A percentile compares a stretch with the other conserved stretches of the same genome.
Conservation (phyloP, 371 early-diverging fungal genomes). For the Massospora cicadina region DNA sequence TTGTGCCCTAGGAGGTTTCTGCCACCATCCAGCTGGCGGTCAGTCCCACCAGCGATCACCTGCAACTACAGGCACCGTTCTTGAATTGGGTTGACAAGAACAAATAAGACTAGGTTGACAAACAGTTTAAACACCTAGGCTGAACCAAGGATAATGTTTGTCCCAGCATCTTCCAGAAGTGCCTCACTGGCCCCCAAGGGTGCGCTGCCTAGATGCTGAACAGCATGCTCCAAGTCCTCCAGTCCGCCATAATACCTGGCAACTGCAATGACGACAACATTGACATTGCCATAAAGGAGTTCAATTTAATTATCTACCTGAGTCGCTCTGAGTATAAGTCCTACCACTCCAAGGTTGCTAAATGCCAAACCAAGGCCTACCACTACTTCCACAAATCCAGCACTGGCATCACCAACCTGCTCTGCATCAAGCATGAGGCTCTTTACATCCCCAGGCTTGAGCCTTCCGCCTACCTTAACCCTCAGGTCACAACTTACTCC, state of each 20-base stretch:
- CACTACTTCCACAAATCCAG: conserved; percentile 88
- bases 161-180: conserved; percentile 81
- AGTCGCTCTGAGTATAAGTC: conserved; percentile 58
- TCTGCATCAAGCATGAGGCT: conserved; percentile 73
- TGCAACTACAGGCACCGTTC: too few species aligned
- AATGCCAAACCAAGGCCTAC: conserved; percentile 67
- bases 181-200: conserved; percentile 95
- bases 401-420: conserved; percentile 63
- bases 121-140: conserved; percentile 76
- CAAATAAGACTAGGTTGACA: conserved; percentile 77
- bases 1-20: too few species aligned
- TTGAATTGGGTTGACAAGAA: too few species aligned
- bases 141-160: conserved; percentile 71
- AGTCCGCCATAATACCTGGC: conserved; percentile 81
- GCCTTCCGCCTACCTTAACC: conserved; percentile 75
- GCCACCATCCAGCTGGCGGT: too few species aligned
- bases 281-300: conserved; percentile 58
- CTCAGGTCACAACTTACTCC: too few species aligned
- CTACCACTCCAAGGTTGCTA: conserved; percentile 49
- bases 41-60: too few species aligned
- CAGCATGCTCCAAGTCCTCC: conserved; percentile 74
- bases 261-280: conserved; percentile 94
- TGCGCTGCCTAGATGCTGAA: conserved; percentile 97
- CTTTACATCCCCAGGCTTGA: conserved; percentile 83
- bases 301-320: conserved; percentile 70